Conservation (phyloP, 2,329 filamentous ascomycete genomes). For the Epichloe aotearoae region DNA sequence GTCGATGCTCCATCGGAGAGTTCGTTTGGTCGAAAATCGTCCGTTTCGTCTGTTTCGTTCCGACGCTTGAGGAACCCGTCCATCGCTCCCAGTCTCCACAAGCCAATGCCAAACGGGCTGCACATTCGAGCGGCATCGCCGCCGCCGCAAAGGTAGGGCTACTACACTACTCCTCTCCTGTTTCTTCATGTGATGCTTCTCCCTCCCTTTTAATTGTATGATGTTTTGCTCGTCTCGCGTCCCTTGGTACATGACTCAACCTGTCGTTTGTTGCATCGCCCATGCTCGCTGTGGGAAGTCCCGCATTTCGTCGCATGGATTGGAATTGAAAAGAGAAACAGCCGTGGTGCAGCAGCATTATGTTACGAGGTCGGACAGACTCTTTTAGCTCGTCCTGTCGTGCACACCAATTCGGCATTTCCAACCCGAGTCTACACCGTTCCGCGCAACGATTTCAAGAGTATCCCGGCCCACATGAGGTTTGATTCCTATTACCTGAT, state of each 20-base stretch:
- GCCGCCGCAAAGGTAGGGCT: constrained; percentile 5
- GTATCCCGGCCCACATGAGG: neutral
- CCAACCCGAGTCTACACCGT: neutral
- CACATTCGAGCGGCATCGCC: constrained; percentile 4
- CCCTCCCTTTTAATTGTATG: neutral
- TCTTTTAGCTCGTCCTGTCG: neutral
- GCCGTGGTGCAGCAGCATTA: neutral
- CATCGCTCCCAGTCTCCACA: neutral
- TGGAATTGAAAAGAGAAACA: neutral
- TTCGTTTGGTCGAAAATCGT: constrained; percentile 6
- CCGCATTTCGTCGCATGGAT: neutral
- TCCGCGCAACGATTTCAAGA: neutral
- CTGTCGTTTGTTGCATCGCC: neutral
- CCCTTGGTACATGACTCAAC: neutral
- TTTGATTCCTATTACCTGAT: neutral
- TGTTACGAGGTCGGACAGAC: neutral
- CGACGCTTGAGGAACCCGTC: constrained; percentile 3
- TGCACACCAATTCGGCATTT: constrained; percentile 5
- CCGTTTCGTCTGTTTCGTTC: constrained; percentile 5
- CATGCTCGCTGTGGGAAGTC: neutral
- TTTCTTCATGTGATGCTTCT: neutral
- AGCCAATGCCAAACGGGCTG: neutral
- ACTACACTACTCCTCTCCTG: neutral
- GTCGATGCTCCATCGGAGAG: constrained; percentile 3
- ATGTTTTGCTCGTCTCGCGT: neutral